Percentiles rank a stretch among this genome's conserved stretches.
These are phyloP conservation scores for Zizania latifolia DNA, from an alignment of 176 grass and related monocot genomes.

Conservation along the genomic window DNA sequence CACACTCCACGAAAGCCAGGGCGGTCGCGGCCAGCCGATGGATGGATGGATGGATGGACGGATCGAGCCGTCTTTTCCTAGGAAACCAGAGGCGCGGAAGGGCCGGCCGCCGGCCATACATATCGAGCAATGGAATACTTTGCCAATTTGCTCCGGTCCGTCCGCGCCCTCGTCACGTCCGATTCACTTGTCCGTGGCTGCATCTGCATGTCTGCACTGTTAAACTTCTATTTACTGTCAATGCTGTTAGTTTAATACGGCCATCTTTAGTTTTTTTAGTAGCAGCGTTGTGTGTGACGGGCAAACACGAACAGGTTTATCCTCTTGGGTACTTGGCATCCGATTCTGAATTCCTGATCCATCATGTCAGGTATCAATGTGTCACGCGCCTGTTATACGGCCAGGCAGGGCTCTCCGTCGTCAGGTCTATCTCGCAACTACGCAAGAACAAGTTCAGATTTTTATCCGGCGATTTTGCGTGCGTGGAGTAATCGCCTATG, in stretches of 20 bases:
- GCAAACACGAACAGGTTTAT: no score
- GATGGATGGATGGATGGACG: not conserved
- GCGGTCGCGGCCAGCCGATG: not conserved
- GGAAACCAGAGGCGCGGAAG: not conserved
- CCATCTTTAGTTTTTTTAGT: no score
- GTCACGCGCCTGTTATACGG: not conserved
- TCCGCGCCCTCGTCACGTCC: not conserved
- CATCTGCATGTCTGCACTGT: not conserved
- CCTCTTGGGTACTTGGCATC: conserved; percentile 2
- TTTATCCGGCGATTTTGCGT: not conserved
- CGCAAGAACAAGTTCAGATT: not conserved
- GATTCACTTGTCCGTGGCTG: not conserved
- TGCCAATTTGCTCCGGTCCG: conserved; percentile 1
- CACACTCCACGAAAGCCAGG: conserved; percentile 24
- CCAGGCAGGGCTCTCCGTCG: not conserved
- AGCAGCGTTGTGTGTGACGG: no score
- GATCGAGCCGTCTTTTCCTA: not conserved
- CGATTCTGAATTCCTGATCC: conserved; percentile 3
- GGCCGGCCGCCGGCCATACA: no score
- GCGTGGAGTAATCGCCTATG: not conserved
- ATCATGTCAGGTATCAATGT: not conserved
- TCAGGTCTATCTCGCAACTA: not conserved
- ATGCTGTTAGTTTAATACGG: no score
- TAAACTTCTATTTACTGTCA: not conserved
- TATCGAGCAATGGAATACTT: not conserved